Base-by-base conservation (phyloP, 495 filamentous ascomycete species). In the Xylaria venustula region DNA sequence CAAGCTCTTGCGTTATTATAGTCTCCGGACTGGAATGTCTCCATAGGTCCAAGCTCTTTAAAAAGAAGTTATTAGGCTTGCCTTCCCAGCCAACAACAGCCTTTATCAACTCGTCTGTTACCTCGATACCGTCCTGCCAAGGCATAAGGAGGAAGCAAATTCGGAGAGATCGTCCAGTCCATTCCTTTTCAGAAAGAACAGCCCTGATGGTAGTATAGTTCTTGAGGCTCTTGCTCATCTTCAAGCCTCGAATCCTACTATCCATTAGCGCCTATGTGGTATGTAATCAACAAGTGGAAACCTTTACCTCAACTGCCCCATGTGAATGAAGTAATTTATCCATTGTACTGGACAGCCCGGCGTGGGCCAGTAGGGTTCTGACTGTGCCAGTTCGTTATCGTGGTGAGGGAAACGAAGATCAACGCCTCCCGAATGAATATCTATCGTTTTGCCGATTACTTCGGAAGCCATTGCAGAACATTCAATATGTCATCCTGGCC, bases 401-500 rank as follows among this genome's bases (percentile, higher is more conserved):
- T 92, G 90, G 67, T 92, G 90, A 14, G 90, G 90, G 72, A 92
- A 92, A 12, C 83, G 82, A 63, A 93, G 77, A 71, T 93, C 90
- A 45, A 91, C 84, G 54, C 90, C 90, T 23, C 90, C 90, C 17
- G 86, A 90, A 68, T 92, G 89, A 36, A 92, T 90, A 73, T 93
- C 90, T 54, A 93, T 83, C 61, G 80, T 74, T 55, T 80, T 75
- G 7, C 90, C 90, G n/a, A 92, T 73, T 19, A 85, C 80, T 37
- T 87, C 85, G 5, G 84, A 88, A 3, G 88, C 88, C 90, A 93
- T 92, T 2, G 84, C 89, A n/a, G 87, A 90, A 77, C 89, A 92
- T 74, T 93, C 90, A 63, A 93, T 92, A 73, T 92, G 90, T 90
- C 88, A 92, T 8, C 90, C 90, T 6, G 90, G 90, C 20, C 90